Percentiles rank a stretch among this genome's conserved stretches.
Evolutionary conservation across 495 filamentous ascomycete genomes (phyloP).

Genomic region (Letharia columbiana): DNA sequence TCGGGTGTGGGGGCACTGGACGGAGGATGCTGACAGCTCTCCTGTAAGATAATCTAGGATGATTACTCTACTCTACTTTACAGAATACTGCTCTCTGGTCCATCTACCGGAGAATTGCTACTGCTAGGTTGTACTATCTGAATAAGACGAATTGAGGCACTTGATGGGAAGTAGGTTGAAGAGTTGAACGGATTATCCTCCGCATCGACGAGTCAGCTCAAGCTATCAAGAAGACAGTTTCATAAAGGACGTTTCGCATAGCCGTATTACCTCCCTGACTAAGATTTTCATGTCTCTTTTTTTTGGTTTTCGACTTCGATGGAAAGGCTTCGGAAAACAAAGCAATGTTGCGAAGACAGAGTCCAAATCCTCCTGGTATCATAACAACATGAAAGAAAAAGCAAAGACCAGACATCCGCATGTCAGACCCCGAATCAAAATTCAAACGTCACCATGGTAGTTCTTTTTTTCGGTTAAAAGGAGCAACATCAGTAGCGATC

Average conservation of each 20-base stretch:
- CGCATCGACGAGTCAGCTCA: background rate
- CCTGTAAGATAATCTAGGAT: background rate
- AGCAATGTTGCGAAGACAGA: background rate
- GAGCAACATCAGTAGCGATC: background rate
- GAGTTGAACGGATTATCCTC: background rate
- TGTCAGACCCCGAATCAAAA: background rate
- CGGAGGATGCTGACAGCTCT: background rate
- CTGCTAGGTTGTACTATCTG: background rate
- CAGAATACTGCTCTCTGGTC: background rate
- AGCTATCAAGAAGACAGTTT: conserved; percentile 1
- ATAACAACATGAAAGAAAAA: background rate
- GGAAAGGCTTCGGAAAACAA: background rate
- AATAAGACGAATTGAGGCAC: background rate
- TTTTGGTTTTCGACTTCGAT: background rate
- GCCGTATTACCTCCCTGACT: conserved; percentile 2
- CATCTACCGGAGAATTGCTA: background rate
- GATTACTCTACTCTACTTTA: background rate
- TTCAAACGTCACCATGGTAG: background rate
- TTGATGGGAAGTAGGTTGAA: background rate
- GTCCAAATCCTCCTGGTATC: background rate
- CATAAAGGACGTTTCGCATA: conserved; percentile 11
- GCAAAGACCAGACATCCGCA: background rate
- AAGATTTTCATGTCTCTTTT: background rate
- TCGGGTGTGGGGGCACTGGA: background rate
- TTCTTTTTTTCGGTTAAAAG: background rate